phyloP scores from a whole-genome alignment of 2,329 filamentous ascomycete species.

The Cercospora zeina region DNA sequence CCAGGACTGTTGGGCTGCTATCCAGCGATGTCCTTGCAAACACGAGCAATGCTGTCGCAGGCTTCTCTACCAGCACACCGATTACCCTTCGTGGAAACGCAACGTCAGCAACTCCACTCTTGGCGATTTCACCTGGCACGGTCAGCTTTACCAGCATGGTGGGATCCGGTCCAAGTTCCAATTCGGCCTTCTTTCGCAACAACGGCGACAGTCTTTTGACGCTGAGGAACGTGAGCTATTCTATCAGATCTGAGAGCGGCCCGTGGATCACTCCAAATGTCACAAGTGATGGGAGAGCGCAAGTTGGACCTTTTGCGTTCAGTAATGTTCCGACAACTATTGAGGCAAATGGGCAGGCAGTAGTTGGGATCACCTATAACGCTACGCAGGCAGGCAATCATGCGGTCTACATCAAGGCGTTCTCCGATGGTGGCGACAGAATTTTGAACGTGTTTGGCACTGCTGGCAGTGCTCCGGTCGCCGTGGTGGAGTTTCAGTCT shows the following conservation, averaged over 20 bases:
- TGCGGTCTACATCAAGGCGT: conserved; percentile 11
- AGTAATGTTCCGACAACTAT: conserved; percentile 13
- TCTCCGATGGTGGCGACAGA: conserved; percentile 11
- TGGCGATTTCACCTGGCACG: conserved; percentile 8
- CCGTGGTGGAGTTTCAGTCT: conserved; percentile 16
- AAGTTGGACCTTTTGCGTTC: conserved; percentile 17
- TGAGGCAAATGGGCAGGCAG: conserved; percentile 1
- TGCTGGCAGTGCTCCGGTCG: conserved; percentile 10
- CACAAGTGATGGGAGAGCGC: conserved; percentile 11
- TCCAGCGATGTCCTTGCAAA: conserved; percentile 13
- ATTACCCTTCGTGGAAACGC: conserved; percentile 14
- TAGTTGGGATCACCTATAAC: conserved; percentile 14
- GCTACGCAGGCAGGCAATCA: conserved; percentile 15
- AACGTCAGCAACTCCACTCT: conserved; percentile 8
- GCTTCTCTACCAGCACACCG: conserved; percentile 15
- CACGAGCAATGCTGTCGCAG: conserved; percentile 15
- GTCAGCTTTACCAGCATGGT: conserved; percentile 11
- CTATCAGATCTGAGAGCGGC: conserved; percentile 8
- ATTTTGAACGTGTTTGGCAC: conserved; percentile 18
- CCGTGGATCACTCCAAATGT: conserved; percentile 16
- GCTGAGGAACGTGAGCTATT: conserved; percentile 9
- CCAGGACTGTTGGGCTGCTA: conserved; percentile 11
- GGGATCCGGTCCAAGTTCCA: conserved; percentile 9
- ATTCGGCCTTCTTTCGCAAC: conserved; percentile 14
- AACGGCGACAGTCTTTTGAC: conserved; percentile 12